Evolutionary conservation across 2,329 filamentous ascomycete species (phyloP).

Genomic region (Xylaria sp.): DNA sequence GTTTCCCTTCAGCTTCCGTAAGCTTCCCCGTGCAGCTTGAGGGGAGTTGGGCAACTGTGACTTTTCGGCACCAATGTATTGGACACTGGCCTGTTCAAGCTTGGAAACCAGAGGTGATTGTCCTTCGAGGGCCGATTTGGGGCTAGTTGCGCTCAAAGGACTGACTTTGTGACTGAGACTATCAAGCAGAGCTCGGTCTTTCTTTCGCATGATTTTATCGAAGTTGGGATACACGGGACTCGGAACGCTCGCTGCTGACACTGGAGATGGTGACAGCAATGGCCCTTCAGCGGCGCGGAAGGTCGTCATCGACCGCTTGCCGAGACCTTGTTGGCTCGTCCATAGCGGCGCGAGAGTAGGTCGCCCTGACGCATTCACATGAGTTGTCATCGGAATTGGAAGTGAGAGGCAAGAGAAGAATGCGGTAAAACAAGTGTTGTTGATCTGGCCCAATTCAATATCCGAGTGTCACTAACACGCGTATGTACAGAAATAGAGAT

Average conservation of each 20-base stretch:
- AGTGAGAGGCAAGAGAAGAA: neutral
- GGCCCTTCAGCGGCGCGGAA: conserved; percentile 45
- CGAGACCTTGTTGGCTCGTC: conserved; percentile 48
- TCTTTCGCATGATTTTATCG: conserved; percentile 52
- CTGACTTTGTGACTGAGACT: conserved; percentile 49
- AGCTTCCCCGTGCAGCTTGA: neutral
- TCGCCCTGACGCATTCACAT: conserved; percentile 48
- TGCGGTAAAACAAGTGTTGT: neutral
- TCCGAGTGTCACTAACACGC: conserved; percentile 4
- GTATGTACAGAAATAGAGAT: neutral
- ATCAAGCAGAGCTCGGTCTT: conserved; percentile 52
- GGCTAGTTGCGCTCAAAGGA: conserved; percentile 37
- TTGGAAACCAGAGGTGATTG: conserved; percentile 44
- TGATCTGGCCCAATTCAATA: neutral
- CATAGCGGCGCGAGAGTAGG: conserved; percentile 53
- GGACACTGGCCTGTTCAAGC: conserved; percentile 46
- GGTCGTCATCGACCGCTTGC: conserved; percentile 41
- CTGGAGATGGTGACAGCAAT: conserved; percentile 46
- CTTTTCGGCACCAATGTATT: conserved; percentile 31
- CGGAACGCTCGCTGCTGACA: conserved; percentile 50
- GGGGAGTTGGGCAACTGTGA: conserved; percentile 8
- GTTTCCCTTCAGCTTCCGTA: conserved; percentile 47
- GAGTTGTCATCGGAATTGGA: conserved; percentile 43
- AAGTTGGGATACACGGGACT: conserved; percentile 51
- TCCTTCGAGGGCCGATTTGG: conserved; percentile 47